Percentiles rank a stretch among this genome's conserved stretches.
Conservation (phyloP, 352 stramenopile genomes). For the Pythium brachiatum region DNA sequence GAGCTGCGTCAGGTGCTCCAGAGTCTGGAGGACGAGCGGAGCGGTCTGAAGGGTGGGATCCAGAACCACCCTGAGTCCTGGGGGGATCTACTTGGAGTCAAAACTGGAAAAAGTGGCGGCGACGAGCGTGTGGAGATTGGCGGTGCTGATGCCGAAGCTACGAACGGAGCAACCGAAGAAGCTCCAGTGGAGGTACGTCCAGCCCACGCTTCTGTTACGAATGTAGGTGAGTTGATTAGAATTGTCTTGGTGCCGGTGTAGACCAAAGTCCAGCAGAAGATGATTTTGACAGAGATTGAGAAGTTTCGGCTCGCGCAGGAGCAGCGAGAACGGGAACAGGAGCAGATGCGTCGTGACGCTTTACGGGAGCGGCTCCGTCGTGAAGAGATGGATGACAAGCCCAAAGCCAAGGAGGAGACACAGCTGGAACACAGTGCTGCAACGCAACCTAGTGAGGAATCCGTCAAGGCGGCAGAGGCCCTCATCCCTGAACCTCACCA, state of each 20-base stretch:
- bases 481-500: neutral
- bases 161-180: conserved; percentile 5
- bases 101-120: neutral
- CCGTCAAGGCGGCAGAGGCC: neutral
- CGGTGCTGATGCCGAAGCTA: neutral
- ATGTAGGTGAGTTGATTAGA: too few species aligned
- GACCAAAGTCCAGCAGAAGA: conserved; percentile 33
- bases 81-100: conserved; percentile 28
- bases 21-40: conserved; percentile 32
- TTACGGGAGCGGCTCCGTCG: conserved; percentile 28
- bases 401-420: conserved; percentile 13
- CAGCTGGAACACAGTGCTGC: neutral
- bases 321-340: conserved; percentile 34
- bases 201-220: too few species aligned
- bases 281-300: conserved; percentile 45
- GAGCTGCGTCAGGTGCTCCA: conserved; percentile 27
- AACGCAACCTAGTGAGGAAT: conserved; percentile 14
- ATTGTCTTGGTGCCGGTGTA: conserved; percentile 9
- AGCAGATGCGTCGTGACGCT: conserved; percentile 31
- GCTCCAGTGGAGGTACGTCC: conserved; percentile 21
- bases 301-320: conserved; percentile 46
- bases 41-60: conserved; percentile 30
- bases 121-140: neutral
- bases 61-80: conserved; percentile 37
- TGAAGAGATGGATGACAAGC: conserved; percentile 24